Conservation (phyloP, 1,139 yeast genomes). For the Saccharomycopsis hybrid region DNA sequence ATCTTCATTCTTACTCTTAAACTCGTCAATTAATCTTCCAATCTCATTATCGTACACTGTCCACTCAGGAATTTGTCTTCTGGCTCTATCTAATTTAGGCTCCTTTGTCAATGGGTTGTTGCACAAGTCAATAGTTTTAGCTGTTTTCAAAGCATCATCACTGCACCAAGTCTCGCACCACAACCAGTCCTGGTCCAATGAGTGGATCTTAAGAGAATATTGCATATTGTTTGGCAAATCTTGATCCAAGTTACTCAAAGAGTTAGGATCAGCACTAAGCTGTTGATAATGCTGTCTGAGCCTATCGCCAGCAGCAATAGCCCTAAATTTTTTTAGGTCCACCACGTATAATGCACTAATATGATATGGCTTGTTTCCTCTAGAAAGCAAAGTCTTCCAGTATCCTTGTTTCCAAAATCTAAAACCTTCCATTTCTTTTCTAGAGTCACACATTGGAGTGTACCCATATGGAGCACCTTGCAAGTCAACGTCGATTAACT, state of each 20-base stretch:
- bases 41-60: conserved; percentile 51
- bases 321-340: conserved; percentile 62
- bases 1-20: conserved; percentile 13
- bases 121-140: conserved; percentile 78
- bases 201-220: conserved; percentile 53
- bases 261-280: conserved; percentile 69
- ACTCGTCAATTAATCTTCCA: conserved; percentile 27
- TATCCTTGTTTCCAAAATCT: conserved; percentile 93
- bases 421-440: conserved; percentile 75
- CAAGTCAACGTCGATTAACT: conserved; percentile 57
- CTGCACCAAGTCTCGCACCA: conserved; percentile 96
- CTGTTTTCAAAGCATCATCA: conserved; percentile 50
- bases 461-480: conserved; percentile 80
- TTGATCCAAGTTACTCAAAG: conserved; percentile 81
- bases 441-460: conserved; percentile 82
- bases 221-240: conserved; percentile 89
- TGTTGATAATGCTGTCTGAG: conserved; percentile 80
- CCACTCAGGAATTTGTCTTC: conserved; percentile 79
- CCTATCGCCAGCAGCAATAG: conserved; percentile 66
- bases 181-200: conserved; percentile 77
- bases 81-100: conserved; percentile 66
- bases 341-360: conserved; percentile 82
- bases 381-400: conserved; percentile 65
- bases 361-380: conserved; percentile 57
- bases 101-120: conserved; percentile 79